Conservation (phyloP, 2,329 filamentous ascomycete genomes). For the Pestalotiopsis sp. region DNA sequence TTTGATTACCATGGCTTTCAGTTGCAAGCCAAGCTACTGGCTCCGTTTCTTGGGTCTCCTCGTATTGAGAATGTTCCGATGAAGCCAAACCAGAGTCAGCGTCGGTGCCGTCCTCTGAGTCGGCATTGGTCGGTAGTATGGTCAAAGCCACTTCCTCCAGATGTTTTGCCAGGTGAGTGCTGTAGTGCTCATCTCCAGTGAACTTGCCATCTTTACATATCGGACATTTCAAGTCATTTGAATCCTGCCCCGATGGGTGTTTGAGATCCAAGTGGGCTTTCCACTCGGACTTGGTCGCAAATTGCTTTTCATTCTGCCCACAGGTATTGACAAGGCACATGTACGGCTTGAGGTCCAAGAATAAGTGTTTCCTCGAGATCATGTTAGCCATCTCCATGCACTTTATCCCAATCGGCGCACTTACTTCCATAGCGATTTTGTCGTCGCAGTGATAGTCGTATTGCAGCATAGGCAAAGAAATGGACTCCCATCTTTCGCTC, state of each 20-base stretch:
- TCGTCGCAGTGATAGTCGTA: neutral
- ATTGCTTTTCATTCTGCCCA: neutral
- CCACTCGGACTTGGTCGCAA: slow-evolving; percentile 12
- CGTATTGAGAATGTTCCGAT: neutral
- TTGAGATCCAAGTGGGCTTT: slow-evolving; percentile 4
- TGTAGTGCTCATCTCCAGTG: neutral
- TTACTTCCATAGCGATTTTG: neutral
- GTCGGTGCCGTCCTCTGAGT: slow-evolving; percentile 16
- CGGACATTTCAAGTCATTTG: neutral
- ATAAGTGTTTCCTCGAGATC: slow-evolving; percentile 11
- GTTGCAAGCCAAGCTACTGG: too few species aligned
- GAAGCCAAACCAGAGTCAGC: slow-evolving; percentile 12
- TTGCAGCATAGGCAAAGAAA: neutral
- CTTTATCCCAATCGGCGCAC: neutral
- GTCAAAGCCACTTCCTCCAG: slow-evolving; percentile 15
- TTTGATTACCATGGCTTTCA: too few species aligned
- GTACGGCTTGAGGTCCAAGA: slow-evolving; percentile 14
- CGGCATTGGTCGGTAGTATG: slow-evolving; percentile 11
- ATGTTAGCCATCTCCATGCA: neutral
- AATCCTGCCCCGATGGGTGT: neutral
- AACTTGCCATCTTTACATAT: slow-evolving; percentile 2
- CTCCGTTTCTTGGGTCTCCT: neutral
- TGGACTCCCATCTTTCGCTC: slow-evolving; percentile 11
- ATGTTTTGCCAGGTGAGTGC: slow-evolving; percentile 10
- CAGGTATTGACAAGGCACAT: slow-evolving; percentile 11